Evolutionary conservation across 768 basidiomycete genomes (phyloP).

Genomic region (Auriscalpium orientale): DNA sequence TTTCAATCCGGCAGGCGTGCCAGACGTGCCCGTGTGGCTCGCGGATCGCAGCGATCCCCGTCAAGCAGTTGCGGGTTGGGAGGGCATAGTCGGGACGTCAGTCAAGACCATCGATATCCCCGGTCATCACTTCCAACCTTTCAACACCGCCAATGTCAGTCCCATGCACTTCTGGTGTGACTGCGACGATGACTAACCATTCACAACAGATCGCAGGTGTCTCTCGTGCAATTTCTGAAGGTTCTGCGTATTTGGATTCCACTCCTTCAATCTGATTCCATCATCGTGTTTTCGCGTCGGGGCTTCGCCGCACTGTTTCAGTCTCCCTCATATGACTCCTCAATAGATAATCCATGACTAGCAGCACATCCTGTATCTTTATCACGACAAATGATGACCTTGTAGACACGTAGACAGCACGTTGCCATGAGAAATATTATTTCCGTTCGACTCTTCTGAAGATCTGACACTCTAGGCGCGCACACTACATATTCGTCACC

Average conservation of each 20-base stretch:
- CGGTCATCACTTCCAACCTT: conserved; percentile 60
- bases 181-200: neutral
- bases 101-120: conserved; percentile 48
- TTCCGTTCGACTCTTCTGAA: too few relatives aligned
- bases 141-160: conserved; percentile 44
- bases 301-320: too few relatives aligned
- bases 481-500: too few relatives aligned
- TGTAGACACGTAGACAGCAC: too few relatives aligned
- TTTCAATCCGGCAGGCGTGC: conserved; percentile 27
- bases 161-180: neutral
- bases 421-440: too few relatives aligned
- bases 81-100: conserved; percentile 27
- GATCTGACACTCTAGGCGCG: too few relatives aligned
- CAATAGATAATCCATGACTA: too few relatives aligned
- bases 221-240: neutral
- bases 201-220: neutral
- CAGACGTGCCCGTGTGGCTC: conserved; percentile 45
- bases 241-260: conserved; percentile 1
- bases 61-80: conserved; percentile 39
- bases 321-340: too few relatives aligned
- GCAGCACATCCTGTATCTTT: too few relatives aligned
- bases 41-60: conserved; percentile 33
- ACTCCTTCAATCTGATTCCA: too few relatives aligned
- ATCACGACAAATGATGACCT: too few relatives aligned
- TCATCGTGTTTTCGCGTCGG: too few relatives aligned